Conservation (phyloP, 2,329 filamentous ascomycete species). For the Talaromyces marneffei region DNA sequence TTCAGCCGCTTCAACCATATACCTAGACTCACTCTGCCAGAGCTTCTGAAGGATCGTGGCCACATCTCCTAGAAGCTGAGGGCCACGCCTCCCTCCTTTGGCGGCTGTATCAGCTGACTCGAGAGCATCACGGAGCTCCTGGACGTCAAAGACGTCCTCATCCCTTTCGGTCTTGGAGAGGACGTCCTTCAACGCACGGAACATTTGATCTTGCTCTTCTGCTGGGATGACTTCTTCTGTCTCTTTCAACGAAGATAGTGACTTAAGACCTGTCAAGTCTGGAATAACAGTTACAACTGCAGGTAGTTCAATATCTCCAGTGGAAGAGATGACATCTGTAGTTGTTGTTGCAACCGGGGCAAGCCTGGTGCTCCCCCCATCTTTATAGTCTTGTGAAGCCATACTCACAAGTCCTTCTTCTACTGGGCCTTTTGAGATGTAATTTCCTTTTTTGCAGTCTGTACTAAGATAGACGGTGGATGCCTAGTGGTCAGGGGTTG, state of each 20-base stretch:
- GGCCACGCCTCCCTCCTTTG: conserved; percentile 19
- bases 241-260: conserved; percentile 16
- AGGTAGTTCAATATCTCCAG: conserved; percentile 21
- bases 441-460: not conserved
- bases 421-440: not conserved
- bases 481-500: not conserved
- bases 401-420: conserved; percentile 1
- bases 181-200: conserved; percentile 27
- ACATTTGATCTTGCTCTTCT: conserved; percentile 31
- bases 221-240: conserved; percentile 15
- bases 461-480: not conserved
- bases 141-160: conserved; percentile 23
- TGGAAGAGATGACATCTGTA: not conserved
- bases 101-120: conserved; percentile 25
- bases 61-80: conserved; percentile 24
- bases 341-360: conserved; percentile 1
- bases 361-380: not conserved
- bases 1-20: conserved; percentile 33
- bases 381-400: conserved; percentile 11
- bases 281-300: conserved; percentile 24
- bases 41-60: conserved; percentile 29
- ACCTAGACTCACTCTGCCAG: conserved; percentile 32
- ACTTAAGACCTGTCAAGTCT: conserved; percentile 19
- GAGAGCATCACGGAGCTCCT: conserved; percentile 26
- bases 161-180: conserved; percentile 20